phyloP scores from a whole-genome alignment of 2,329 filamentous ascomycete genomes.

The Kalmusia sp. region DNA sequence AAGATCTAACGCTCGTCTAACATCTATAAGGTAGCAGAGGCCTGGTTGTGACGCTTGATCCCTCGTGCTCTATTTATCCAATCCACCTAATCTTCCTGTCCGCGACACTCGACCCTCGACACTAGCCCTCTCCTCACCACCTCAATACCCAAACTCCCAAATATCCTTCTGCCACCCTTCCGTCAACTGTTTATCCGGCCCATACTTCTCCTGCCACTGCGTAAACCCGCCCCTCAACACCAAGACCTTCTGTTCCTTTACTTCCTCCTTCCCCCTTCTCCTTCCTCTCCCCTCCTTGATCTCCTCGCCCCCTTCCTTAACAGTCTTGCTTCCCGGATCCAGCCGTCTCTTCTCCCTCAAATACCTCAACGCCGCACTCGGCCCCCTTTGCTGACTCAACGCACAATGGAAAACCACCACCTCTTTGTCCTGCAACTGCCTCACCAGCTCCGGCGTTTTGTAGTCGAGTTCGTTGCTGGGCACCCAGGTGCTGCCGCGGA shows the following conservation, averaged over 20 bases:
- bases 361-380: conserved; percentile 82
- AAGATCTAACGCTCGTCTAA: no score
- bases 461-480: conserved; percentile 77
- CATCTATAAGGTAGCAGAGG: no score
- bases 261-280: conserved; percentile 17
- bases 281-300: conserved; percentile 23
- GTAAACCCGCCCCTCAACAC: conserved; percentile 42
- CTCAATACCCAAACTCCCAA: conserved; percentile 67
- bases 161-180: conserved; percentile 85
- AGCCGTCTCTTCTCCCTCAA: conserved; percentile 70
- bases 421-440: conserved; percentile 76
- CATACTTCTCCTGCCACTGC: conserved; percentile 86
- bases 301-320: conserved; percentile 23
- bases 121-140: not conserved
- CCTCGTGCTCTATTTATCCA: no score
- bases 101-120: no score
- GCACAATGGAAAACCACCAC: conserved; percentile 95
- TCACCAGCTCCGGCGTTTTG: conserved; percentile 81
- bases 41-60: no score
- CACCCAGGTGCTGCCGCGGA: conserved; percentile 76
- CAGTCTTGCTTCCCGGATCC: conserved; percentile 31
- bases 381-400: conserved; percentile 88
- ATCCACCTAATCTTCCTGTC: no score
- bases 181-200: conserved; percentile 79
- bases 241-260: conserved; percentile 14